Evolutionary conservation across 1,284 basidiomycete species (phyloP), one percentile per base, ranked within the genome.

Genomic region (Apiotrichum veenhuisii): DNA sequence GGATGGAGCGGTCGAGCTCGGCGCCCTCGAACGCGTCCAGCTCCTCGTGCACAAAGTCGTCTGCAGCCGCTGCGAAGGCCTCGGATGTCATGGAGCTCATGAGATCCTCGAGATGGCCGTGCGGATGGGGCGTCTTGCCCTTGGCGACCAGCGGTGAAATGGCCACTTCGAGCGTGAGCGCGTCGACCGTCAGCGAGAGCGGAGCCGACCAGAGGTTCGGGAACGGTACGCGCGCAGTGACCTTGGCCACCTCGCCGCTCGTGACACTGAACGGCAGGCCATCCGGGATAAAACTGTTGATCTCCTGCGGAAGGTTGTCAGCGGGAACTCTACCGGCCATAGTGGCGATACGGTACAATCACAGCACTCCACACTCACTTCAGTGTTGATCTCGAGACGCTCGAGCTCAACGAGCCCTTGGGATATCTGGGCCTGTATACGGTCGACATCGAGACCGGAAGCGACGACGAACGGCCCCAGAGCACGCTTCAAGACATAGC

Each of bases 341-440:
- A 50, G 20, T 11, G 33, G 4, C 22, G 4, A 25, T 3, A 18
- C 27, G 30, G 30, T n/a, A n/a, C n/a, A n/a, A n/a, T n/a, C n/a
- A 12, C 30, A 30, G 30, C 30, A 30, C 7, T 30, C 7, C 30
- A 30, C 17, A 33, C 86, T 74, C 67, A 88, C 92, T 68, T 85
- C 79, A 46, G 82, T 81, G 71, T 93, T 85, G 42, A 97, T 78
- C 72, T 91, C 85, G 45, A 97, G 79, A 64, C 91, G 85, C 61
- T 87, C 86, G 30, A 97, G 82, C 75, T 93, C 89, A 17, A 97
- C 84, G 69, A 84, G 86, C 17, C 94, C 94, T 45, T 86, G 88
- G 10, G 89, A 87, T 65, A 97, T 87, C 74, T 95, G 91, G 25
- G 91, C 89, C 68, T 96, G 91, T 68, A 97, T 87, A 74, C 92